phyloP scores from a whole-genome alignment of 1,284 basidiomycete species.

The Kwoniella shivajii region DNA sequence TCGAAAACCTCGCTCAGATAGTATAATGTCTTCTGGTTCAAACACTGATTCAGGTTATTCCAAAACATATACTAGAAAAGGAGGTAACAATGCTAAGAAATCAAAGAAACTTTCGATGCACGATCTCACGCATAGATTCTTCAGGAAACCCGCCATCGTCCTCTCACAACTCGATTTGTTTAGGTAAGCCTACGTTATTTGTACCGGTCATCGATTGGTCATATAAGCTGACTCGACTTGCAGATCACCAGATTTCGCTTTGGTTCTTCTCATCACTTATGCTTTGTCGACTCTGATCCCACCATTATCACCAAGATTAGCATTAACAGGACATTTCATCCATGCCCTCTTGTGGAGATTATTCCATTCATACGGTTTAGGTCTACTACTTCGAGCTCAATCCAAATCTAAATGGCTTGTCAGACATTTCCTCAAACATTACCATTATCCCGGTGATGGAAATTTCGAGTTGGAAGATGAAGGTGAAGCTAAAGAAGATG shows the following conservation, averaged over 20 bases:
- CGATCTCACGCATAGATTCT: slow-evolving; percentile 87
- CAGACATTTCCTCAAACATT: slow-evolving; percentile 89
- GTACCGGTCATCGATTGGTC: neutral
- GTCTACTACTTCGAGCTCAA: slow-evolving; percentile 79
- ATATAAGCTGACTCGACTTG: neutral
- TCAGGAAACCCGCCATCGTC: slow-evolving; percentile 82
- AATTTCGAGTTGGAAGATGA: slow-evolving; percentile 21
- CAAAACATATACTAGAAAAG: slow-evolving; percentile 4
- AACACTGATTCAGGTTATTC: slow-evolving; percentile 14
- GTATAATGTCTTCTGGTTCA: slow-evolving; percentile 20
- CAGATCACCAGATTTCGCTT: slow-evolving; percentile 69
- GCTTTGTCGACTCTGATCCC: slow-evolving; percentile 57
- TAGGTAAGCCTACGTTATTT: slow-evolving; percentile 59
- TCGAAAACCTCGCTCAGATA: slow-evolving; percentile 36
- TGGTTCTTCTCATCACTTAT: slow-evolving; percentile 65
- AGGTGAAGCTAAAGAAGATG: slow-evolving; percentile 51
- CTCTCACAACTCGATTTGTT: slow-evolving; percentile 81
- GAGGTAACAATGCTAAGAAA: slow-evolving; percentile 13
- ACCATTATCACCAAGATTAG: slow-evolving; percentile 51
- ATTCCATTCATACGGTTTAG: slow-evolving; percentile 88
- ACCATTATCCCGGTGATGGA: slow-evolving; percentile 66
- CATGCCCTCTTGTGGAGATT: slow-evolving; percentile 85
- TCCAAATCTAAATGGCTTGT: slow-evolving; percentile 86
- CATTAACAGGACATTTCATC: slow-evolving; percentile 68
- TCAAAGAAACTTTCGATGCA: slow-evolving; percentile 66